Percentiles rank a stretch among this genome's conserved stretches.
Conservation (phyloP, 73 alveolate species). For the Paramecium primaurelia region DNA sequence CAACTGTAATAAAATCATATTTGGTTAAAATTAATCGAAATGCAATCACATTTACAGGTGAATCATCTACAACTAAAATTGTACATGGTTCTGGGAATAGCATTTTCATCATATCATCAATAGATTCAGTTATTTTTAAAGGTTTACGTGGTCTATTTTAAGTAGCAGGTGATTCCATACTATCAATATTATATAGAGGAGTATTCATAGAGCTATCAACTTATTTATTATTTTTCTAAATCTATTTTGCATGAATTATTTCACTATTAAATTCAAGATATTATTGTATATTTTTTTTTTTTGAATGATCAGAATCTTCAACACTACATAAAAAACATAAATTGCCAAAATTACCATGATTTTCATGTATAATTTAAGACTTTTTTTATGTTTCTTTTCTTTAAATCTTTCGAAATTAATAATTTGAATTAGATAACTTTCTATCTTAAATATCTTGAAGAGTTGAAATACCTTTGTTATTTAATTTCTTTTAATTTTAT, state of each 20-base stretch:
- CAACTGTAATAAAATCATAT: neutral
- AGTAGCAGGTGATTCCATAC: neutral
- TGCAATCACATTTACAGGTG: neutral
- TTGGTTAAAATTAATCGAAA: neutral
- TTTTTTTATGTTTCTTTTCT: neutral
- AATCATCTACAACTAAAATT: slow-evolving; percentile 38
- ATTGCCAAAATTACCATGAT: neutral
- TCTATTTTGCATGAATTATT: neutral
- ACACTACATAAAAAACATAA: neutral
- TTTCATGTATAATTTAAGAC: neutral
- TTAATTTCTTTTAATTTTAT: neutral
- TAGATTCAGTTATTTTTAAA: neutral
- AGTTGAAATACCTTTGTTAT: neutral
- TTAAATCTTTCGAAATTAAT: neutral
- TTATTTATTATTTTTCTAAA: neutral
- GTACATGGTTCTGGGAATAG: neutral
- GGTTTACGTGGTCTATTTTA: neutral
- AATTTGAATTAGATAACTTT: neutral
- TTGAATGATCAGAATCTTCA: neutral
- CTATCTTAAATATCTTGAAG: neutral
- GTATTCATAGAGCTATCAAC: neutral
- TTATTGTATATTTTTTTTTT: neutral
- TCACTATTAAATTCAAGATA: neutral
- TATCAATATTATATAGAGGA: neutral
- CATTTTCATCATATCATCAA: slow-evolving; percentile 2